Conservation (phyloP, 2,329 filamentous ascomycete species). For the Botrytis pseudocinerea region DNA sequence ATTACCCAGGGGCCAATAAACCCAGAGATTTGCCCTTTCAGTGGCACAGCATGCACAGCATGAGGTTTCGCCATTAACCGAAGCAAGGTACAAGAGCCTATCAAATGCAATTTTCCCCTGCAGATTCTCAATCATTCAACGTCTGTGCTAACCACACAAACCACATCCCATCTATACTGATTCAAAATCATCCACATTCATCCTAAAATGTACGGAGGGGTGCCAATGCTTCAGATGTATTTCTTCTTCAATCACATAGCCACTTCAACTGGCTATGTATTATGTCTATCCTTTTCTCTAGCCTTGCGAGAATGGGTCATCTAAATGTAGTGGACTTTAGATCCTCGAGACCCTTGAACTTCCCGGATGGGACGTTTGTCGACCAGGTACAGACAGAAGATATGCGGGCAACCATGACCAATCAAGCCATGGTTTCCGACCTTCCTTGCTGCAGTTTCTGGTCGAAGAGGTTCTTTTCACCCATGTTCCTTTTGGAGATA, state of each 20-base stretch:
- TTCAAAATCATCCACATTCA: background rate
- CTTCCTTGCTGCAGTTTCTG: slow-evolving; percentile 17
- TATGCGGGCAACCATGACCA: slow-evolving; percentile 6
- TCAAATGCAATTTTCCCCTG: background rate
- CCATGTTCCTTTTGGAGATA: background rate
- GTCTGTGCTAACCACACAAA: slow-evolving; percentile 7
- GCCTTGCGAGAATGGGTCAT: slow-evolving; percentile 8
- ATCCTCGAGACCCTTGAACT: slow-evolving; percentile 4
- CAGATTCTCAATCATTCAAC: slow-evolving; percentile 5
- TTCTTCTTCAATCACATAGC: slow-evolving; percentile 6
- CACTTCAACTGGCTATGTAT: slow-evolving; percentile 23
- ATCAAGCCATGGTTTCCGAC: slow-evolving; percentile 16
- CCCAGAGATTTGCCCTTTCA: background rate
- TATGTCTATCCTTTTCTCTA: background rate
- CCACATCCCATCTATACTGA: background rate
- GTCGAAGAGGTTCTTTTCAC: slow-evolving; percentile 1
- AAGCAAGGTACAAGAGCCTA: slow-evolving; percentile 12
- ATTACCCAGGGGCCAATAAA: slow-evolving; percentile 23
- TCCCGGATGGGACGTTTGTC: slow-evolving; percentile 5
- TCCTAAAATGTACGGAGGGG: background rate
- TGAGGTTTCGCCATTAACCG: slow-evolving; percentile 16
- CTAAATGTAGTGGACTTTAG: slow-evolving; percentile 7
- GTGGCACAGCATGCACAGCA: slow-evolving; percentile 13
- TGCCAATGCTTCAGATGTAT: slow-evolving; percentile 21
- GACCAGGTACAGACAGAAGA: background rate